Base-by-base conservation (phyloP, 2,329 filamentous ascomycete genomes). In the Colletotrichum filicis region DNA sequence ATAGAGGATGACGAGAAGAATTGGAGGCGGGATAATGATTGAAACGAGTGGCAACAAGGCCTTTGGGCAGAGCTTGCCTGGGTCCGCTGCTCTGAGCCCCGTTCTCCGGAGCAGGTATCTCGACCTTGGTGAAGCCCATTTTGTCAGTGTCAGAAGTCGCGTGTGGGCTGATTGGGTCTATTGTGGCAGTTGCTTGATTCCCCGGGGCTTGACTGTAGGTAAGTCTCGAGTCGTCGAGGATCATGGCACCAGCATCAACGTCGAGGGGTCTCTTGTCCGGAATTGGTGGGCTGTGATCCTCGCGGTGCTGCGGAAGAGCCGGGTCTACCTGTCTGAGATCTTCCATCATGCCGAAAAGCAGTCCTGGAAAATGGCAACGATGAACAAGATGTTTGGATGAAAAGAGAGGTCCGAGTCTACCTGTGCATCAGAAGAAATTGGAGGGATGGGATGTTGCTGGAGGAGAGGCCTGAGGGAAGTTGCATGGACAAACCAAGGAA, bases 51-150 rank as follows among this genome's bases (percentile, higher is more conserved):
- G 71, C 68, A 59, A 74, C 57, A 12, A 74, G 71, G 52, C 68
- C 71, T 64, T 49, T 71, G 30, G 68, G 71, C n/a, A 74, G 58
- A 46, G 71, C 57, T 56, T 74, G 71, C 12, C 71, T 74, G 46
- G 71, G 68, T 49, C 68, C 68, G 3, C 46, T 67, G 62, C 24
- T 49, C 42, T 59, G 68, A 12, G 22, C 14, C 1, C 32, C 61
- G 37, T 61, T 61, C 12, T 52, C 67, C 3, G 56, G 28, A 57
- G 53, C 49, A 30, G 68, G 57, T 37, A 46, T 19, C n/a, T 74
- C 71, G 26, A 59, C n/a, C 63, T 71, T 74, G 28, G 71, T 53
- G 62, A 73, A 73, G 16, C 71, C 71, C 68, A 74, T 74, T 3
- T 19, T 35, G 57, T 68, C 52, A 30, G 16, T 60, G 24, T 42